Conservation (phyloP, 106 monocot species). For the Dendrobium catenatum region DNA sequence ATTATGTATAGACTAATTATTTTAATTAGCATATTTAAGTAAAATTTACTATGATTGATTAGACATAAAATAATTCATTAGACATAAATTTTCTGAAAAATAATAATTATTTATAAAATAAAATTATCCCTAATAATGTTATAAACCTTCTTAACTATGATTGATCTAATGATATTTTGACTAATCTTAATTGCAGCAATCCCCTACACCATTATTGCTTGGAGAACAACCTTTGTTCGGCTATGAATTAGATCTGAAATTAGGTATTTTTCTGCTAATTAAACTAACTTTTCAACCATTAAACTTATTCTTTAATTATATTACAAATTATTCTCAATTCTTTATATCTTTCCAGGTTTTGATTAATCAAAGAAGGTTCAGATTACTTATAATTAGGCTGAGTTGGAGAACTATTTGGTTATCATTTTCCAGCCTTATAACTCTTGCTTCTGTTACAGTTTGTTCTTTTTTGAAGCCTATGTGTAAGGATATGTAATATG, state of each 20-base stretch:
- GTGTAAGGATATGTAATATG: background rate
- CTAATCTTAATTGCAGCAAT: background rate
- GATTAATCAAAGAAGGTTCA: background rate
- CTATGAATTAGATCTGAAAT: conserved; percentile 3
- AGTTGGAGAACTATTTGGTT: background rate
- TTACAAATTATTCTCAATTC: background rate
- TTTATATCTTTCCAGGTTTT: background rate
- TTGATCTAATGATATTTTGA: too few relatives aligned
- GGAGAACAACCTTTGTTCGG: background rate
- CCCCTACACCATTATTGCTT: background rate
- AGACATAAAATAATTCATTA: too few relatives aligned
- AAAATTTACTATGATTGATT: too few relatives aligned
- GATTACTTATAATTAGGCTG: background rate
- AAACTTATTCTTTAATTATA: background rate
- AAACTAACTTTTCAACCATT: background rate
- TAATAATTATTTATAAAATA: too few relatives aligned
- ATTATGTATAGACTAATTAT: too few relatives aligned
- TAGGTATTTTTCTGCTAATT: background rate
- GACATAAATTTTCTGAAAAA: too few relatives aligned
- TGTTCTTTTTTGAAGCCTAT: background rate
- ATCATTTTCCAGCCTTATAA: background rate
- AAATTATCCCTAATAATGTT: too few relatives aligned
- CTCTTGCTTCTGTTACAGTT: background rate
- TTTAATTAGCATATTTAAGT: too few relatives aligned
- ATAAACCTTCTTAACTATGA: too few relatives aligned